Evolutionary conservation across 2,329 filamentous ascomycete genomes (phyloP), one percentile per base, ranked within the genome.

Genomic region (Scytalidium lignicola): DNA sequence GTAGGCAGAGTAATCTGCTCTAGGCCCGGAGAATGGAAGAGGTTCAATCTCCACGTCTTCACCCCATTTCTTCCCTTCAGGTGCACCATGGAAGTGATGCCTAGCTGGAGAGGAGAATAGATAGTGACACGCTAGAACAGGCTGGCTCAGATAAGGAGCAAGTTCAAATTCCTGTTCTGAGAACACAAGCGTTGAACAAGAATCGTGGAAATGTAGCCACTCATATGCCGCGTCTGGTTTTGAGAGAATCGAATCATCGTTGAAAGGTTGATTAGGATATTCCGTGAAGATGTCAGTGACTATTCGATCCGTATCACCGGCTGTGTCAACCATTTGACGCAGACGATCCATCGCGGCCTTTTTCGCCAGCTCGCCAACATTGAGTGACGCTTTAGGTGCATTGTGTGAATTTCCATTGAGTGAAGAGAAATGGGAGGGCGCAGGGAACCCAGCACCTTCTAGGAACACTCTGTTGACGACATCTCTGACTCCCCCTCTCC

Each of bases 201-300:
- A 74, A 61, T 97, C 93, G 67, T 96, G 88, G 68, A 99, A 97
- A 66, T 95, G 77, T 48, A 99, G 79, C 93, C 93, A 99, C 62
- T 96, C 92, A 66, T 96, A 95, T 5, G 65, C 66, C 1, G 79
- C 73, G 56, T 86, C 83, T 0, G 95, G 95, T 64, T 99, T 99
- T 28, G 85, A 88, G 26, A 99, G 82, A 58, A 89, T 86, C 1
- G 85, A 86, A 67, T 99, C 93, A 65, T 99, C 93, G 70, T 96
- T 95, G 68, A 87, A 99, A 18, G 90, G 84, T 58, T 90, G 88
- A 40, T 82, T 83, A 0, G 92, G 90, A 65, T 96, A 99, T 56
- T 87, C 80, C 19, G 86, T 76, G 62, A 96, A 96, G 59, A 95
- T 85, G 54, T 97, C 88, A 17, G 82, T 84, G 62, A 92, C 75